Percentiles rank a stretch among this genome's conserved stretches.
Evolutionary conservation across 352 stramenopile species (phyloP).

Genomic region (Lagenidium giganteum): DNA sequence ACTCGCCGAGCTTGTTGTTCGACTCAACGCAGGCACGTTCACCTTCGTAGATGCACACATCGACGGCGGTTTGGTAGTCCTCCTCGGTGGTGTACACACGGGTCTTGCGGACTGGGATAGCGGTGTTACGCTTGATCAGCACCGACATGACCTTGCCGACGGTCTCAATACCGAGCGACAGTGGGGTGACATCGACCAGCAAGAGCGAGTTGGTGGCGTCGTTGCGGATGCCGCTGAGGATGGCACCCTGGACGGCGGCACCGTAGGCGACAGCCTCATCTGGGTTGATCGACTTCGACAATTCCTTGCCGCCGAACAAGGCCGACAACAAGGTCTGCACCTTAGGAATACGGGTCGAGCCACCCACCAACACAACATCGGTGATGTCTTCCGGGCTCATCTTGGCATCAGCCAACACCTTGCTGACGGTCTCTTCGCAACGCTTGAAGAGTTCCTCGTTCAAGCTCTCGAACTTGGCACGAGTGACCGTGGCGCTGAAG

Average conservation of each 20-base stretch:
- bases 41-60: constrained; percentile 87
- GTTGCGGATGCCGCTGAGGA: constrained; percentile 60
- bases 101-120: constrained; percentile 81
- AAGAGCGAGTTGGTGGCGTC: constrained; percentile 84
- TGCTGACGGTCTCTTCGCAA: constrained; percentile 77
- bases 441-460: constrained; percentile 79
- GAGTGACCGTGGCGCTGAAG: constrained; percentile 92
- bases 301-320: constrained; percentile 54
- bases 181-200: constrained; percentile 87
- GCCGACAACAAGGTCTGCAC: constrained; percentile 53
- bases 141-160: constrained; percentile 86
- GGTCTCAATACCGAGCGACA: constrained; percentile 87
- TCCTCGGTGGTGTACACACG: constrained; percentile 68
- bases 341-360: constrained; percentile 58
- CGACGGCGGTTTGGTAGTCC: constrained; percentile 81
- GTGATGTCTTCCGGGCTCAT: constrained; percentile 65
- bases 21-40: constrained; percentile 84
- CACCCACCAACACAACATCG: constrained; percentile 52
- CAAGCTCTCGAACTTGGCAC: constrained; percentile 91
- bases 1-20: constrained; percentile 93
- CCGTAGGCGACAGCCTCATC: constrained; percentile 81
- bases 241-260: constrained; percentile 59
- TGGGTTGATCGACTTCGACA: constrained; percentile 71
- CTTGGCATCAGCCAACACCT: constrained; percentile 57
- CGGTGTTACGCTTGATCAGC: constrained; percentile 87